Base-by-base conservation (phyloP, 2,329 filamentous ascomycete genomes). In the Neonectria ditissima region DNA sequence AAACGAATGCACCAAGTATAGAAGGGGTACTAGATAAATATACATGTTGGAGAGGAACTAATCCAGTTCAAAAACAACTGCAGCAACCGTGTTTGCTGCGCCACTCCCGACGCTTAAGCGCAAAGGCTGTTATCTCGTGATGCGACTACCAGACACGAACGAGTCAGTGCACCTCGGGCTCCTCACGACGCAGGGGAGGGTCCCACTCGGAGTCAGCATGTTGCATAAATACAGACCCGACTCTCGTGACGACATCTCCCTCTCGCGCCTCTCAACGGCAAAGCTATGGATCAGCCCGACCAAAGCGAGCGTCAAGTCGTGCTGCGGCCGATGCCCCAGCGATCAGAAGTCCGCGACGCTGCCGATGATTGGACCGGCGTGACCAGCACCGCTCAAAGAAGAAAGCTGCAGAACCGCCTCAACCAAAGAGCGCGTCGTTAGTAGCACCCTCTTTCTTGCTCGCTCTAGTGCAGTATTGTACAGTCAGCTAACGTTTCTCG, bases 361-460 rank as follows among this genome's bases (percentile, higher is more conserved):
- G 30, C 24, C 1, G 56, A 64, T 20, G 52, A 64, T 47, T 64
- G 56, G 62, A 56, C 56, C 3, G 62, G 62, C 9, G 51, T 64
- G 28, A 60, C 43, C 1, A 48, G 50, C 26, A 53, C 62, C 1
- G 50, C 58, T 32, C 37, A 53, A 13, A 54, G 62, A 28, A 56
- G 54, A 41, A 44, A 51, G 14, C 48, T 63, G 14, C 60, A 63
- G 22, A 63, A 63, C 18, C 43, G 60, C 11, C 54, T 63, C 2
- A 63, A 63, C 8, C 60, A 63, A 37, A 43, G 60, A n/a, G 60
- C 60, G 9, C 51, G 56, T 11, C 28, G 55, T 53, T 50, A 34
- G 55, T 55, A 20, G 6, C 22, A 8, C 44, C 22, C 5, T 47
- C 14, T 18, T 10, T 9, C 16, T 47, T 16, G 5, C 14, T n/a